Conservation (phyloP, 1,139 yeast species). For the Candida glucosophila region DNA sequence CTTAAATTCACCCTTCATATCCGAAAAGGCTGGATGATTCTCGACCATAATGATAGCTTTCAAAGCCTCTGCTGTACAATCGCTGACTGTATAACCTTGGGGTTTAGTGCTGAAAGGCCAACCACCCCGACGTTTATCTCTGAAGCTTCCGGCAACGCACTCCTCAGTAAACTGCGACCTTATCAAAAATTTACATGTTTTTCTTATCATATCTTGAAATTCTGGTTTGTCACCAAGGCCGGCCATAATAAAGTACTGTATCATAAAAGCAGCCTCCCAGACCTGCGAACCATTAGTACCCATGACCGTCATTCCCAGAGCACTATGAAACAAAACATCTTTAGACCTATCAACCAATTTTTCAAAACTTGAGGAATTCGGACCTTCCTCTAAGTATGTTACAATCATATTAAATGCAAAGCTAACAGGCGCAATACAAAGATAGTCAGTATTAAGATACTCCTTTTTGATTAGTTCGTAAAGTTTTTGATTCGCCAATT, state of each 20-base stretch:
- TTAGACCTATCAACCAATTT: conserved; percentile 53
- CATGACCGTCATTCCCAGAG: conserved; percentile 87
- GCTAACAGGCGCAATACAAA: conserved; percentile 92
- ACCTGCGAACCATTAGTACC: conserved; percentile 98
- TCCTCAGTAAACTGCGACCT: conserved; percentile 81
- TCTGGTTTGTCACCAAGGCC: conserved; percentile 69
- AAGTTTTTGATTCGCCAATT: conserved; percentile 43
- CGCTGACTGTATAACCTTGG: conserved; percentile 95
- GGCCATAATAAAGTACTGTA: conserved; percentile 75
- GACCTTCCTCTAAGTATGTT: conserved; percentile 60
- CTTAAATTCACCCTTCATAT: conserved; percentile 38
- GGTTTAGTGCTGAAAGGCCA: conserved; percentile 96
- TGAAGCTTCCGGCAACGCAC: conserved; percentile 66
- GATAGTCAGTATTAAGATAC: conserved; percentile 64
- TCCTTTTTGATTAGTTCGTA: conserved; percentile 69
- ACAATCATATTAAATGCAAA: conserved; percentile 79
- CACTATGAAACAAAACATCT: conserved; percentile 77
- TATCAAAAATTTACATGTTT: conserved; percentile 63
- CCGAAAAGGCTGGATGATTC: conserved; percentile 42
- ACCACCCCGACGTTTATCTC: conserved; percentile 85
- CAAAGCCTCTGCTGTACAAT: conserved; percentile 93
- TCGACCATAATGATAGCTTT: conserved; percentile 92
- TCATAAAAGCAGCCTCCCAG: conserved; percentile 91
- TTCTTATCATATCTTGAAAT: conserved; percentile 52
- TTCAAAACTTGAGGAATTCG: conserved; percentile 51